Evolutionary conservation across 2,329 filamentous ascomycete genomes (phyloP), one percentile per base, ranked within the genome.

Genomic region (Apiospora koreana): DNA sequence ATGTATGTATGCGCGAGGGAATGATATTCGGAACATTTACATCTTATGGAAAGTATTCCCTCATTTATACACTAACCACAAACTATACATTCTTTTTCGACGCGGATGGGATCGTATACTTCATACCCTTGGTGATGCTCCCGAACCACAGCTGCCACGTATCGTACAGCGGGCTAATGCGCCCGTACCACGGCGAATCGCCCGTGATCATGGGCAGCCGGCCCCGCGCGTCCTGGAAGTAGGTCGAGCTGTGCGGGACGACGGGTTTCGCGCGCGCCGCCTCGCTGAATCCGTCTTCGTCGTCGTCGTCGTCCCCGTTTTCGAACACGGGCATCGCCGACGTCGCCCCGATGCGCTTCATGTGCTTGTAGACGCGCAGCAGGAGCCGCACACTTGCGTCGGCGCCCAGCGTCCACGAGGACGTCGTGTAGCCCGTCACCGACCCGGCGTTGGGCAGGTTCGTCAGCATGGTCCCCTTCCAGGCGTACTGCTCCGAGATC

Each of bases 391-490:
- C 83, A 1, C 86, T 86, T 0, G 83, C 83, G 70, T 92, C 89
- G 0, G 86, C 85, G 1, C 88, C 89, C 0, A 91, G 81, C 0
- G 89, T 92, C 90, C 90, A 93, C 0, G 86, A 85, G 0, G 85
- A 85, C 48, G 89, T 86, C 38, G 85, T 84, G 77, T 91, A 93
- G 3, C 91, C 90, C 14, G 89, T 81, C 18, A 89, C 82, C 74
- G 89, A 84, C 25, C 86, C 80, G 6, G 88, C 71, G 75, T 92
- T 92, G 1, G 90, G 91, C 1, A 92, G 78, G 65, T 87, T 87
- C 71, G 91, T 83, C 0, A 92, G 77, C 89, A 92, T 91, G 64
- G 84, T 80, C 6, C 84, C 82, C 73, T 87, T 87, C 90, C 90
- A 92, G 0, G 86, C 77, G 74, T 85, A 87, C 67, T 85, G 85